These are phyloP conservation scores for Strobilomyces dryophilus DNA, from an alignment of 768 basidiomycete genomes.

Conservation along the genomic window DNA sequence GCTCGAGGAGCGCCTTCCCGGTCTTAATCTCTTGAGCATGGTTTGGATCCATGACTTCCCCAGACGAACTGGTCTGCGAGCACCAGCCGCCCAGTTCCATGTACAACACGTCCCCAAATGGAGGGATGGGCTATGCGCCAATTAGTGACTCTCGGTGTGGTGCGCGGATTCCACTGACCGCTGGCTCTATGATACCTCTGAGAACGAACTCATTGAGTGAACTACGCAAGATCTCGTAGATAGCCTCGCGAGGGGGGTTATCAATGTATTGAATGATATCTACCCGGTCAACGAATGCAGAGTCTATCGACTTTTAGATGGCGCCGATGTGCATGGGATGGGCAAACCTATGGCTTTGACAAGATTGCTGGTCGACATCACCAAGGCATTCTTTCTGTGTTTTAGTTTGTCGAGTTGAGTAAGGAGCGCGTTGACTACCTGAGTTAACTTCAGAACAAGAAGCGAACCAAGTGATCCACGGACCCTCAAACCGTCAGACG, in stretches of 20 bases:
- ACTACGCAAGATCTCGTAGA: constrained; percentile 87
- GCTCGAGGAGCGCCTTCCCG: constrained; percentile 53
- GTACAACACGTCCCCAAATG: constrained; percentile 47
- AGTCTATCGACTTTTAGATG: constrained; percentile 49
- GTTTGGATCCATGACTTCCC: constrained; percentile 21
- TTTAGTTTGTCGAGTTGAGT: constrained; percentile 96
- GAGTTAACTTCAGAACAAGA: constrained; percentile 1
- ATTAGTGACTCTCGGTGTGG: background rate
- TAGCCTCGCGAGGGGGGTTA: constrained; percentile 83
- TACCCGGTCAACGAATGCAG: constrained; percentile 93
- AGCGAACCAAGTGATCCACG: constrained; percentile 17
- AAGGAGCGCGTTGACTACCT: constrained; percentile 97
- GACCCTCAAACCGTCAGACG: constrained; percentile 89
- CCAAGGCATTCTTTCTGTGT: constrained; percentile 87
- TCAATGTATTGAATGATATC: constrained; percentile 96
- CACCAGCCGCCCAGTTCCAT: constrained; percentile 16
- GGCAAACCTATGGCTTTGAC: constrained; percentile 84
- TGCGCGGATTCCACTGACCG: constrained; percentile 42
- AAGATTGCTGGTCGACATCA: constrained; percentile 96
- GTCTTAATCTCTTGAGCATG: constrained; percentile 50
- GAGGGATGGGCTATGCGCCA: constrained; percentile 51
- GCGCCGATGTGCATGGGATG: background rate
- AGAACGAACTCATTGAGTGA: constrained; percentile 78
- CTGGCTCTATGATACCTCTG: constrained; percentile 61
- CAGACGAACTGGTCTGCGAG: constrained; percentile 3